Evolutionary conservation across 345 rosid genomes (phyloP), one percentile per base, ranked within the genome.

Genomic region (Viola odorata): DNA sequence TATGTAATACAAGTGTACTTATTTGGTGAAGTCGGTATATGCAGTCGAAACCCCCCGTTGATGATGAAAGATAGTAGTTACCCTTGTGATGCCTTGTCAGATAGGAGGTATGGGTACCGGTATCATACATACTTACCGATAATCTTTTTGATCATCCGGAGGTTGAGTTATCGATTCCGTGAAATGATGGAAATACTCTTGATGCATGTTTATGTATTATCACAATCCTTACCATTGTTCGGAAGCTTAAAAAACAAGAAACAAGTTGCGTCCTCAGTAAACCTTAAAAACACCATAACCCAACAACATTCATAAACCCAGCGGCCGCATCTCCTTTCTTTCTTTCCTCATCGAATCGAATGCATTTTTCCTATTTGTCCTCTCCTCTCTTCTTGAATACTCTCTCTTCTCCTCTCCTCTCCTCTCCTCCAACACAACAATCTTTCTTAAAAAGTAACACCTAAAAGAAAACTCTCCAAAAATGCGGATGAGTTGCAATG

Each of bases 401-500:
- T 42, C 49, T 0, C 12, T 14, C 14, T 23, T 39, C 15, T 7
- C n/a, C n/a, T n/a, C n/a, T n/a, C n/a, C 36, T 40, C 8, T 15
- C 6, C 3, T 10, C 4, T 9, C n/a, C 54, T 5, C 15, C 12
- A 10, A 36, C 7, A 36, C 12, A 13, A 3, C 49, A 14, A 7
- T 3, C 37, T 17, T 3, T 23, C 5, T 16, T 14, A n/a, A 15
- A n/a, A 38, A 11, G 0, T 9, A 7, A 4, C 50, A 12, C 4
- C 11, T 44, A 44, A 44, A 7, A 17, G 32, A 9, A 40, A 55
- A 41, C 12, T 41, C 12, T 8, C 36, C 37, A 12, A 55, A 55
- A 69, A 73, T 68, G 77, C 69, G 77, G 66, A 86, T 94, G 96
- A 94, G 99, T 58, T 94, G 99, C 66, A 94, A 94, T 78, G 99